Base-by-base conservation (phyloP, 768 basidiomycete species). In the Crepidotus variabilis region DNA sequence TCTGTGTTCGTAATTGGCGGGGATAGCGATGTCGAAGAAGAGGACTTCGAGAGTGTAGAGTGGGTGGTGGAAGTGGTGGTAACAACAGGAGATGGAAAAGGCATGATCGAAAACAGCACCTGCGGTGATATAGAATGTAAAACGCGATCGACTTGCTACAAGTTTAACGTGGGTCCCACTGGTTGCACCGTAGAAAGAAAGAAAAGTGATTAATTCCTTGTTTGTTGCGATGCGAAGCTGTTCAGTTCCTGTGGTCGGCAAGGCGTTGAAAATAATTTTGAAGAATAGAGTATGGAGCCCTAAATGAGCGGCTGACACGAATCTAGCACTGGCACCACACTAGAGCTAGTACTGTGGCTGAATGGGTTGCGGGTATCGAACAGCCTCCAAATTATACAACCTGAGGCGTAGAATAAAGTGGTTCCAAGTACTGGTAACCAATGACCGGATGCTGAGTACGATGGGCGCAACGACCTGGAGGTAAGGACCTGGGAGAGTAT, bases 41-140 rank as follows among this genome's bases (percentile, higher is more conserved):
- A 49, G 7, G 47, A 28, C 8, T 28, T 28, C 28, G 28, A 49
- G 14, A 21, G 20, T 23, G 4, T 49, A 49, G 47, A 53, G 45
- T 23, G 20, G 39, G 36, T 36, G 8, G 51, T 45, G 24, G 36
- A 0, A 16, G 21, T 53, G 18, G 39, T 39, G 23, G 52, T 45
- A 46, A 53, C 39, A 28, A 46, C 52, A 24, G 39, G 52, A 53
- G 52, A 24, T 11, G 39, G 20, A 9, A 45, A 43, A 53, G 52
- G 39, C 52, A 53, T 53, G 24, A 45, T 53, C 43, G n/a, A 23
- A 53, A 43, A 14, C 39, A 43, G 14, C 3, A 43, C 14, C 39
- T 43, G 28, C 39, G 39, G 39, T 16, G 39, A 43, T 43, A 43
- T 43, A 14, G 39, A 43, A 20, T 20, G 18, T 20, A 43, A 36